These are phyloP conservation scores for Syncephalastrum racemosum DNA, from an alignment of 371 early-diverging fungal genomes.

Conservation along the genomic window DNA sequence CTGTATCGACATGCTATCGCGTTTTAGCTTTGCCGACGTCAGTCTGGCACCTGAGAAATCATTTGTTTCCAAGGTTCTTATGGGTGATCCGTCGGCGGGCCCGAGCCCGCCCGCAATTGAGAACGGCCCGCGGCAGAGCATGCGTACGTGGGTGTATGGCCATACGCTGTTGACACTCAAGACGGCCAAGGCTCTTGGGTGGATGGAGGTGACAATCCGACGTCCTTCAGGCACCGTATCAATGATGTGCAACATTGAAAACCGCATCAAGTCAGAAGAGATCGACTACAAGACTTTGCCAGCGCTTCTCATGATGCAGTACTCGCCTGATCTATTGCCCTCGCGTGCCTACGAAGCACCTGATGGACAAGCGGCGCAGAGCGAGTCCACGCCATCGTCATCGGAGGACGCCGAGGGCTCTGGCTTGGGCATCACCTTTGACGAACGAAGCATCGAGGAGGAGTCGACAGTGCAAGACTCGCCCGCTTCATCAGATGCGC, in stretches of 20 bases:
- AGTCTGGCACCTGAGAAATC: slow-evolving; percentile 59
- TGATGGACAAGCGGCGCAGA: not conserved
- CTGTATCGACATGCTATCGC: slow-evolving; percentile 91
- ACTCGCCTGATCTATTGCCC: slow-evolving; percentile 45
- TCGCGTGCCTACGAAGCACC: slow-evolving; percentile 1
- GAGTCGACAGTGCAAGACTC: not conserved
- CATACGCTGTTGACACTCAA: slow-evolving; percentile 77
- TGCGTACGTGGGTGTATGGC: slow-evolving; percentile 82
- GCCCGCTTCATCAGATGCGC: no score
- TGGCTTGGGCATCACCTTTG: slow-evolving; percentile 23
- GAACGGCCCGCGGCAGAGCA: slow-evolving; percentile 35
- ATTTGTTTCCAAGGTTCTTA: slow-evolving; percentile 37
- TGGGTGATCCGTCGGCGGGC: slow-evolving; percentile 28
- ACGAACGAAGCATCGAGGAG: slow-evolving; percentile 7
- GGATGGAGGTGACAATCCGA: slow-evolving; percentile 83
- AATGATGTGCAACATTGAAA: slow-evolving; percentile 75
- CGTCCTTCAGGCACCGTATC: slow-evolving; percentile 81
- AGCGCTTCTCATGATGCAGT: slow-evolving; percentile 63
- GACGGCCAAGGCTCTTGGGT: slow-evolving; percentile 63
- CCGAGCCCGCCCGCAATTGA: not conserved
- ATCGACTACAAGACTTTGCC: slow-evolving; percentile 57
- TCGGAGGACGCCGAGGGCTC: slow-evolving; percentile 17
- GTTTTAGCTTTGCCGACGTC: slow-evolving; percentile 79
- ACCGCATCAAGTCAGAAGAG: slow-evolving; percentile 58
- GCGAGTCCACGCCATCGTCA: not conserved